A percentile compares a stretch with the other conserved stretches of the same genome.
phyloP scores from a whole-genome alignment of 345 rosid genomes.

The Aethionema arabicum region DNA sequence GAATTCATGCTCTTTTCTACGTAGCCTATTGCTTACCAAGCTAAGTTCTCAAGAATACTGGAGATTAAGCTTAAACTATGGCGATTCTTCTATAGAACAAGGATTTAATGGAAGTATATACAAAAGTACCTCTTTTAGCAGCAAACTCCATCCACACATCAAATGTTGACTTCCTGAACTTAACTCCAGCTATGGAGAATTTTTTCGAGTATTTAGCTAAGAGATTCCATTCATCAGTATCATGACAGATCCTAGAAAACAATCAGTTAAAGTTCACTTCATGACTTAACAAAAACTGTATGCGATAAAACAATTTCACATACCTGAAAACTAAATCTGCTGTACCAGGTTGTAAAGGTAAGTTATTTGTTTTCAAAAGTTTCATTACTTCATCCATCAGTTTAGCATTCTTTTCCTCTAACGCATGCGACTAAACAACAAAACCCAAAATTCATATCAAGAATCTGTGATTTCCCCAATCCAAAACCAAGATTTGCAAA shows the following conservation, averaged over 20 bases:
- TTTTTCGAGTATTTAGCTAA: slow-evolving; percentile 57
- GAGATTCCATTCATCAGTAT: slow-evolving; percentile 61
- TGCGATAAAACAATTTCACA: background rate
- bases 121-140: slow-evolving; percentile 57
- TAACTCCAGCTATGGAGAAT: slow-evolving; percentile 67
- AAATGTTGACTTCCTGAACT: slow-evolving; percentile 62
- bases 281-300: background rate
- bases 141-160: slow-evolving; percentile 85
- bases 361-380: slow-evolving; percentile 56
- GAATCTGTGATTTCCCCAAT: background rate
- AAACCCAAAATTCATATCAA: slow-evolving; percentile 14
- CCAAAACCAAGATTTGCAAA: background rate
- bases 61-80: background rate
- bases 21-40: background rate
- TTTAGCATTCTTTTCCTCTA: slow-evolving; percentile 48
- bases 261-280: slow-evolving; percentile 23
- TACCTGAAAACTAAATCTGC: slow-evolving; percentile 82
- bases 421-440: slow-evolving; percentile 57
- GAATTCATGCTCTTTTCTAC: background rate
- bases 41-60: slow-evolving; percentile 1
- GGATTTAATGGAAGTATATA: background rate
- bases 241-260: slow-evolving; percentile 65
- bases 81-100: background rate
- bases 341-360: slow-evolving; percentile 73
- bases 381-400: slow-evolving; percentile 71